phyloP scores from a whole-genome alignment of 441 rosid genomes.

The Theobroma grandiflorum region DNA sequence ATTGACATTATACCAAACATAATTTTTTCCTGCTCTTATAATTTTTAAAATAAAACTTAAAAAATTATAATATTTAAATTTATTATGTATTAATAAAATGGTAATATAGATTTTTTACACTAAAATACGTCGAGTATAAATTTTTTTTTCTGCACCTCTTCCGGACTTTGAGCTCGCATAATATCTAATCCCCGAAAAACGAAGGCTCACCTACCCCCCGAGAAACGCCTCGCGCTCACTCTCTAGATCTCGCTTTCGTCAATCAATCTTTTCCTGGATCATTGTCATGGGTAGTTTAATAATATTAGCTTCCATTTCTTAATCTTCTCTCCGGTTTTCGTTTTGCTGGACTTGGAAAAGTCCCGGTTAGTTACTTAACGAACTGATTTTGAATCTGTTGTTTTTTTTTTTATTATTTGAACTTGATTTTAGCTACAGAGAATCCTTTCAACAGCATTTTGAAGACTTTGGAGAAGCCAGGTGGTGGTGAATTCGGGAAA shows the following conservation, averaged over 20 bases:
- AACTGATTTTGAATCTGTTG: conserved; percentile 25
- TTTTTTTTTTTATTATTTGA: background rate
- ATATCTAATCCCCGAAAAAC: background rate
- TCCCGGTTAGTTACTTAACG: background rate
- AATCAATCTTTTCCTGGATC: background rate
- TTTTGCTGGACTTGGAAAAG: background rate
- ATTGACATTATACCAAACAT: too few species aligned
- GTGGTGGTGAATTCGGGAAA: conserved; percentile 59
- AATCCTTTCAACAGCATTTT: conserved; percentile 60
- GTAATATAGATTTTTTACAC: background rate
- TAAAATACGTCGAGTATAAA: background rate
- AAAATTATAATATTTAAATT: too few species aligned
- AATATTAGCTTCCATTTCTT: background rate
- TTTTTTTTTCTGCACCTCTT: background rate
- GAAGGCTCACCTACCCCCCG: background rate
- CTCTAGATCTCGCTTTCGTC: conserved; percentile 18
- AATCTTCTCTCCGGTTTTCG: background rate
- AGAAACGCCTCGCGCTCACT: background rate
- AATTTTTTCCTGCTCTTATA: too few species aligned
- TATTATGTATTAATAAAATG: too few species aligned
- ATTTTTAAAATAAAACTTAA: too few species aligned
- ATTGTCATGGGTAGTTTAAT: conserved; percentile 9
- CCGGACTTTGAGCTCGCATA: background rate
- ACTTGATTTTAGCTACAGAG: conserved; percentile 51
- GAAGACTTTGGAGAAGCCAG: conserved; percentile 61